Evolutionary conservation across 2,329 filamentous ascomycete species (phyloP), one percentile per base, ranked within the genome.

Genomic region (Apiospora saccharicola): DNA sequence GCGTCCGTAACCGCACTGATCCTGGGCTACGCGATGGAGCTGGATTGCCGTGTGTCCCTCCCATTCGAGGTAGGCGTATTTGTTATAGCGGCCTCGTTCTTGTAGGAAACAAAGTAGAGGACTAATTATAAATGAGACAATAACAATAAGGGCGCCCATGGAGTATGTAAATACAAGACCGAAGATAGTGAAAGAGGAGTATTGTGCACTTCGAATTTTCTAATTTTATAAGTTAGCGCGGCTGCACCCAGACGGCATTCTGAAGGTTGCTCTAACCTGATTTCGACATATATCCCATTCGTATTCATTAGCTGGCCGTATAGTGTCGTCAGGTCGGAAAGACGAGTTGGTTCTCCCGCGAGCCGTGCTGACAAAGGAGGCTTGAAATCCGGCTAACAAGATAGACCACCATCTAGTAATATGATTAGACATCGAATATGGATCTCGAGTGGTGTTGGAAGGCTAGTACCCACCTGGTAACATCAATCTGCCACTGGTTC

Each of bases 401-500:
- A 57, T 70, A 26, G 14, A 14, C 68, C 68, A 70, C 69, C 69
- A 37, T 37, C 37, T 37, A 37, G 8, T 37, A 37, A 5, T 37
- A 37, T 37, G 8, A 37, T 37, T 37, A 37, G 37, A 37, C 8
- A 37, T 37, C 1, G 2, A 7, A 6, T 37, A 4, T 37, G 37
- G 6, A 37, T 37, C 37, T 37, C 37, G 6, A 37, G 37, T 37
- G 37, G 3, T 37, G 37, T 37, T 10, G 6, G 8, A 37, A 37
- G 37, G 37, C 8, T 37, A 10, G 6, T 10, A 37, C 37, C 37
- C 8, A 70, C 6, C 22, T n/a, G 2, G 49, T 24, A 5, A 53
- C 69, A 22, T 70, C 69, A 43, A 53, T 3, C 1, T 70, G 69
- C 69, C 69, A 70, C 26, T 70, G 69, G 30, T 70, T 70, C 22